Evolutionary conservation across 2,329 filamentous ascomycete genomes (phyloP).

Genomic region (Bipolaris bicolor): DNA sequence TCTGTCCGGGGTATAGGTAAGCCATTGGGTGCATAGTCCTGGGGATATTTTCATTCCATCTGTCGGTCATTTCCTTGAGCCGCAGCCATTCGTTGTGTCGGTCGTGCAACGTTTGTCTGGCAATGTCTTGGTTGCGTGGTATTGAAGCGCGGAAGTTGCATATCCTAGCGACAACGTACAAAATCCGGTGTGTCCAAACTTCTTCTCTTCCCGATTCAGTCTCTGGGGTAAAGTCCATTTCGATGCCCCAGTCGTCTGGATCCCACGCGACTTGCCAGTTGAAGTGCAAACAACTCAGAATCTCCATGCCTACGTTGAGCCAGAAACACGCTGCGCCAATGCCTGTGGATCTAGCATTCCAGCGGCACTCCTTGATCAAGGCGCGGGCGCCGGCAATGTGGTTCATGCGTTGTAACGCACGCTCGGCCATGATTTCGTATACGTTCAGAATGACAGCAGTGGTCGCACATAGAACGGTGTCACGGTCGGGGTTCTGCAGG

Average conservation of each 20-base stretch:
- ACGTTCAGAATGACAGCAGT: conserved; percentile 89
- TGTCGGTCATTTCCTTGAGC: conserved; percentile 80
- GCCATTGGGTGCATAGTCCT: conserved; percentile 87
- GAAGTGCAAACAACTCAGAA: conserved; percentile 85
- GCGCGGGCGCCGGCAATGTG: conserved; percentile 86
- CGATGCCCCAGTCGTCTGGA: conserved; percentile 86
- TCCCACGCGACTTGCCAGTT: conserved; percentile 89
- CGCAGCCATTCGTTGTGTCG: conserved; percentile 77
- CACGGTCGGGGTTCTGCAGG: conserved; percentile 82
- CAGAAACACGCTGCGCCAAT: conserved; percentile 91
- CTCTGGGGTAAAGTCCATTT: conserved; percentile 71
- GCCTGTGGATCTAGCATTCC: conserved; percentile 79
- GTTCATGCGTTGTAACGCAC: conserved; percentile 79
- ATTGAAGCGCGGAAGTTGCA: conserved; percentile 80
- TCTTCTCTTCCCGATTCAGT: conserved; percentile 72
- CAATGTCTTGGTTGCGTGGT: conserved; percentile 65
- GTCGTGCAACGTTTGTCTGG: conserved; percentile 66
- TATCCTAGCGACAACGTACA: conserved; percentile 87
- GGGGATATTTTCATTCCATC: conserved; percentile 80
- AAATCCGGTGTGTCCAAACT: conserved; percentile 84
- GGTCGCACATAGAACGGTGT: conserved; percentile 83
- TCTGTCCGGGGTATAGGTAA: conserved; percentile 72
- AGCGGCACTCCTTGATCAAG: conserved; percentile 86
- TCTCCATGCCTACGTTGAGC: conserved; percentile 88
- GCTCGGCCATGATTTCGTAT: conserved; percentile 90